These are phyloP conservation scores for Boletus reticulatus DNA, from an alignment of 768 basidiomycete genomes.

Conservation along the genomic window DNA sequence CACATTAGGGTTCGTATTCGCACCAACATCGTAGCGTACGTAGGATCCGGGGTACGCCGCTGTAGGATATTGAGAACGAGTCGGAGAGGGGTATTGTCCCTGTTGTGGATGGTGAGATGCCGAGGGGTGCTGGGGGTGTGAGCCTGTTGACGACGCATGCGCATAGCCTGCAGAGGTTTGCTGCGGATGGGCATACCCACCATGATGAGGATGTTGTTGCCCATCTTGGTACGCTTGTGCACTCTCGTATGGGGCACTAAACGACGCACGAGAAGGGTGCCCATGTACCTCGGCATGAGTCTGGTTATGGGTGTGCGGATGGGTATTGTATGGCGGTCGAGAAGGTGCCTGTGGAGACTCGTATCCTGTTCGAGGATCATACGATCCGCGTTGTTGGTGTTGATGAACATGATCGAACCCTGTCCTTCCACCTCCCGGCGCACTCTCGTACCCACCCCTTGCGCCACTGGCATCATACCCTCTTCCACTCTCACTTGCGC, in stretches of 20 bases:
- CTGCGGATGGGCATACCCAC: conserved; percentile 21
- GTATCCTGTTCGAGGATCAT: conserved; percentile 25
- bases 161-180: conserved; percentile 17
- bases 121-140: conserved; percentile 22
- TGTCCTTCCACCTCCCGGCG: conserved; percentile 8
- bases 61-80: conserved; percentile 25
- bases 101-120: conserved; percentile 23
- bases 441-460: conserved; percentile 24
- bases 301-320: conserved; percentile 16
- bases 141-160: conserved; percentile 18
- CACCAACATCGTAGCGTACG: conserved; percentile 28
- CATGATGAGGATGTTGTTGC: conserved; percentile 21
- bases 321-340: conserved; percentile 19
- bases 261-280: conserved; percentile 17
- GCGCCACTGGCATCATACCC: conserved; percentile 18
- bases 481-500: conserved; percentile 16
- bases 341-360: conserved; percentile 23
- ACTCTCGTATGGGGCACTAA: conserved; percentile 25
- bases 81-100: conserved; percentile 25
- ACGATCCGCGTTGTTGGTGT: conserved; percentile 26
- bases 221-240: conserved; percentile 28
- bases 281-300: conserved; percentile 20
- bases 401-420: conserved; percentile 28
- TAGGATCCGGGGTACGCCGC: conserved; percentile 29
- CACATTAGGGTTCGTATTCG: conserved; percentile 16